Conservation (phyloP, 2,329 filamentous ascomycete genomes). For the Cordyceps cicadae region DNA sequence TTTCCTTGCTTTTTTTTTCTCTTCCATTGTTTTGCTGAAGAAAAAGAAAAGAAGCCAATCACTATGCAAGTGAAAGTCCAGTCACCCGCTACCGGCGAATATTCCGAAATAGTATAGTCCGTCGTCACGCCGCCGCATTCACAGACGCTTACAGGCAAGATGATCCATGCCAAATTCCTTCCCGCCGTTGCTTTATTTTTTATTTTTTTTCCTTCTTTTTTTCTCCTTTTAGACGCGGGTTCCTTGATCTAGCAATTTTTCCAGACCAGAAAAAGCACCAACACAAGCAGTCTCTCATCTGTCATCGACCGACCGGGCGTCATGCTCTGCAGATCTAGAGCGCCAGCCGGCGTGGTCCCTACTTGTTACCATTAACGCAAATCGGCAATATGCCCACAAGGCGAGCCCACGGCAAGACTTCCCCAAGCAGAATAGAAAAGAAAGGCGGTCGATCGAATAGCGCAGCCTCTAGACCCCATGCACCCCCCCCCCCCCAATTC, state of each 20-base stretch:
- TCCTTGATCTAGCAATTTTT: not conserved
- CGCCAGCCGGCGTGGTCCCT: too few species aligned
- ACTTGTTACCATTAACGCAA: not conserved
- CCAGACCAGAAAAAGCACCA: not conserved
- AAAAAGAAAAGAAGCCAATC: not conserved
- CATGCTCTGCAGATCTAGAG: not conserved
- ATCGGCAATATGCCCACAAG: not conserved
- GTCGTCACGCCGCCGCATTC: not conserved
- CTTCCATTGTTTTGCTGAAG: not conserved
- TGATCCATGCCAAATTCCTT: not conserved
- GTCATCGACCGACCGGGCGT: not conserved
- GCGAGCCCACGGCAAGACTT: not conserved
- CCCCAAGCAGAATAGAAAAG: not conserved
- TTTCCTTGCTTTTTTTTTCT: not conserved
- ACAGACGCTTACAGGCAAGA: too few species aligned
- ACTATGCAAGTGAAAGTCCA: not conserved
- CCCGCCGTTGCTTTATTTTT: not conserved
- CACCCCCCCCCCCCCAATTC: not conserved
- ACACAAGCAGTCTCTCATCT: not conserved
- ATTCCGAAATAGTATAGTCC: not conserved
- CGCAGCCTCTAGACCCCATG: not conserved
- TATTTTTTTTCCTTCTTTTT: not conserved
- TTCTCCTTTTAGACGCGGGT: not conserved
- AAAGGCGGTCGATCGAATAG: not conserved
- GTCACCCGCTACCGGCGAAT: not conserved